phyloP scores from a whole-genome alignment of 345 rosid genomes.

The Adansonia digitata region DNA sequence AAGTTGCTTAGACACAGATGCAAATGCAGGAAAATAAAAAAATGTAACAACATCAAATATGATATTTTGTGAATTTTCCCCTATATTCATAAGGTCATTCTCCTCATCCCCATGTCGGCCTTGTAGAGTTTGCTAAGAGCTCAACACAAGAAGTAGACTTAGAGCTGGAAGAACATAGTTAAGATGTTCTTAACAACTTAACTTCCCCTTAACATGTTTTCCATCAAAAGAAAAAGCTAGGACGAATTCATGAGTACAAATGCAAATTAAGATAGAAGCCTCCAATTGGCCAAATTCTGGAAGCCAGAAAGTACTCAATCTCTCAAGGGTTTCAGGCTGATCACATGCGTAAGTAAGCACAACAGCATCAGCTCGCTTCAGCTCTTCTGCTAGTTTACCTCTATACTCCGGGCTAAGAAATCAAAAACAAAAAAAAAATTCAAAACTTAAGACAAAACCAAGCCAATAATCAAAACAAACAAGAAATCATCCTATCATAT shows the following conservation, averaged over 20 bases:
- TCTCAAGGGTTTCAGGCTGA: slow-evolving; percentile 50
- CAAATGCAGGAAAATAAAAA: not conserved
- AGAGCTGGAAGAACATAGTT: not conserved
- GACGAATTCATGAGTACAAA: not conserved
- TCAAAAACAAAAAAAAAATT: not conserved
- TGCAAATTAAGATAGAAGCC: slow-evolving; percentile 3
- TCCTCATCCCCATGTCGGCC: not conserved
- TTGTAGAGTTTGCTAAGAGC: not conserved
- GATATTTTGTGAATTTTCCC: not conserved
- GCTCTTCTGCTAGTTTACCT: slow-evolving; percentile 54
- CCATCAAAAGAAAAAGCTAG: not conserved
- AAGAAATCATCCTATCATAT: not conserved
- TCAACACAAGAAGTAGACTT: not conserved
- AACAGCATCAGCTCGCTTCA: slow-evolving; percentile 72
- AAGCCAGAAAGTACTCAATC: slow-evolving; percentile 71
- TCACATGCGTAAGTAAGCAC: slow-evolving; percentile 79
- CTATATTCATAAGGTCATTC: not conserved
- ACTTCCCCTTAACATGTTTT: not conserved
- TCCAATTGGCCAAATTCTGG: slow-evolving; percentile 37
- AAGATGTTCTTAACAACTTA: not conserved
- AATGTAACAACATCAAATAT: not conserved
- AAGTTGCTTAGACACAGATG: not conserved
- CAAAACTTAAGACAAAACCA: not conserved
- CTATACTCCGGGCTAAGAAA: slow-evolving; percentile 54
- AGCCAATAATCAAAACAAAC: not conserved